Percentiles rank a stretch among this genome's conserved stretches.
phyloP scores from a whole-genome alignment of 352 stramenopile species.

The Globisporangium cylindrosporum region DNA sequence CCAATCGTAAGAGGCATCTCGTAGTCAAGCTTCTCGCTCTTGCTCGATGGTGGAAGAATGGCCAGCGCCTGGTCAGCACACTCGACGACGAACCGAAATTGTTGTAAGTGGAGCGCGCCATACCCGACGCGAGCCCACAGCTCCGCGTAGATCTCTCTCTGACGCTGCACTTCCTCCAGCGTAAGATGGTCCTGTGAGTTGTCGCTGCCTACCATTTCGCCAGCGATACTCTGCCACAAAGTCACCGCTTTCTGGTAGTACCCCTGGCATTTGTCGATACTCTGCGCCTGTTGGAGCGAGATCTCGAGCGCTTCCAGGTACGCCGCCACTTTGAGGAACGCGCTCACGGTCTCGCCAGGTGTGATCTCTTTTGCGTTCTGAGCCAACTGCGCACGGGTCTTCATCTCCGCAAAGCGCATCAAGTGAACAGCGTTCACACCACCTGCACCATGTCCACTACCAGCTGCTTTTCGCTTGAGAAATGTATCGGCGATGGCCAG shows the following conservation, averaged over 20 bases:
- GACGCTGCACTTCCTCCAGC: slow-evolving; percentile 56
- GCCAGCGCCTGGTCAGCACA: slow-evolving; percentile 43
- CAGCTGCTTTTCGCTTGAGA: slow-evolving; percentile 45
- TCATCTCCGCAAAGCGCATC: slow-evolving; percentile 67
- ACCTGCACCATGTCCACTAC: not conserved
- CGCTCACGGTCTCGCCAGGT: slow-evolving; percentile 31
- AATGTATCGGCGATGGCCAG: slow-evolving; percentile 45
- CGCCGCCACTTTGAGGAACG: slow-evolving; percentile 44
- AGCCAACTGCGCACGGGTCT: slow-evolving; percentile 55
- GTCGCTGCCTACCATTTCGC: slow-evolving; percentile 26
- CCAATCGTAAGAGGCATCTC: slow-evolving; percentile 1
- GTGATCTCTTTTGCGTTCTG: slow-evolving; percentile 70
- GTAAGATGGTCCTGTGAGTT: slow-evolving; percentile 4
- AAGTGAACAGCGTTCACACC: slow-evolving; percentile 26
- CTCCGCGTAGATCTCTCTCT: slow-evolving; percentile 63
- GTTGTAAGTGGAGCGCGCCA: slow-evolving; percentile 48
- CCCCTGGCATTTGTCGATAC: slow-evolving; percentile 41
- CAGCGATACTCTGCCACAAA: slow-evolving; percentile 43
- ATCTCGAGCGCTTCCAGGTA: slow-evolving; percentile 55
- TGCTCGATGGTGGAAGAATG: slow-evolving; percentile 6
- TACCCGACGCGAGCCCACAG: slow-evolving; percentile 70
- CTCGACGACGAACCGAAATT: slow-evolving; percentile 50
- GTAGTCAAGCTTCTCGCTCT: not conserved
- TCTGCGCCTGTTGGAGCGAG: slow-evolving; percentile 28
- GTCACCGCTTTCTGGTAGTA: slow-evolving; percentile 59